Evolutionary conservation across 1,284 basidiomycete genomes (phyloP), one percentile per base, ranked within the genome.

Genomic region (Porodaedalea pini): DNA sequence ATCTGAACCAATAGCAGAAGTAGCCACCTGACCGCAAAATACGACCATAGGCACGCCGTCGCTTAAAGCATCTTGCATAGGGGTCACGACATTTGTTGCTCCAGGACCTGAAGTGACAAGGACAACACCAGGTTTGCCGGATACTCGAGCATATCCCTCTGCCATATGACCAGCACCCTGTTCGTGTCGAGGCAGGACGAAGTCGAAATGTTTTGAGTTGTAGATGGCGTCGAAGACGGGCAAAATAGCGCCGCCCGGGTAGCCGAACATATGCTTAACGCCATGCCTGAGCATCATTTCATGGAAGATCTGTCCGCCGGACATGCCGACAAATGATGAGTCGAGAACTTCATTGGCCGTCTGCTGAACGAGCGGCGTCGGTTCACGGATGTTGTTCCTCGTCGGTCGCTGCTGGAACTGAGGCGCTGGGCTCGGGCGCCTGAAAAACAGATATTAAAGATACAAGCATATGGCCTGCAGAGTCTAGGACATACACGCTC

Each of bases 101-200:
- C 96, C 96, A 11, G 96, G 96, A 48, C 96, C 97, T 2, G 94
- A 97, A 11, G 97, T 99, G 63, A 99, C 96, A 65, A 99, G 88
- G 57, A 98, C 92, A 65, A 99, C 92, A 66, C 96, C 96, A 54
- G 96, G 97, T 71, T 96, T 95, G 59, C 97, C 96, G 2, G 93
- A 92, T n/a, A 96, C 90, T 53, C 95, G 89, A 44, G 96, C 96
- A 70, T 99, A 99, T 0, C 96, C 95, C 73, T 97, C 95, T 5
- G 93, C 96, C 94, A 98, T 99, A 75, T 99, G 96, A 0, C 96
- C 96, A 3, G 95, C 96, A 54, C 96, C 96, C 69, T 99, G 96
- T 71, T 99, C 97, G 67, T 98, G 94, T 48, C 96, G 82, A 15
- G 96, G 97, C 8, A 99, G 85, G 62, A 99, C 82, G 68, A 99